Conservation (phyloP, 2,329 filamentous ascomycete species). For the Epichloe brachyelytri region DNA sequence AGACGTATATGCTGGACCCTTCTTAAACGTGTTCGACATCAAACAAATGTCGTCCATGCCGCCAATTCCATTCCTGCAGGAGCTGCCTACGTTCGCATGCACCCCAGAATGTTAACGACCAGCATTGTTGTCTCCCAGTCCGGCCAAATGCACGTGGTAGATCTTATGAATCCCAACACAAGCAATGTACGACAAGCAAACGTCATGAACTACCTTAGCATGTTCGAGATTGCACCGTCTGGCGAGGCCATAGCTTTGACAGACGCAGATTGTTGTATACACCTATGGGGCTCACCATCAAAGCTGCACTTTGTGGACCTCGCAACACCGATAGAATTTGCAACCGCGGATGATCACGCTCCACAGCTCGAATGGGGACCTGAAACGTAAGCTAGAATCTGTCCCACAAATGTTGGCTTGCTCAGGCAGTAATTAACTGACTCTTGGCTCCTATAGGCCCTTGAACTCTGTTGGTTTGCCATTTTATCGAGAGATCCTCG, state of each 20-base stretch:
- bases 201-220: slow-evolving; percentile 58
- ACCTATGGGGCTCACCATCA: slow-evolving; percentile 76
- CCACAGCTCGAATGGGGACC: slow-evolving; percentile 53
- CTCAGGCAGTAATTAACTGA: slow-evolving; percentile 5
- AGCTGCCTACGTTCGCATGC: slow-evolving; percentile 90
- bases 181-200: slow-evolving; percentile 77
- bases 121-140: slow-evolving; percentile 86
- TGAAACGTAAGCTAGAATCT: slow-evolving; percentile 46
- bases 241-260: slow-evolving; percentile 75
- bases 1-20: slow-evolving; percentile 70
- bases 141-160: slow-evolving; percentile 90
- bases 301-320: slow-evolving; percentile 83
- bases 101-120: slow-evolving; percentile 88
- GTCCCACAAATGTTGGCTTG: not conserved
- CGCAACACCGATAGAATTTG: slow-evolving; percentile 64
- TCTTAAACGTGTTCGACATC: slow-evolving; percentile 91
- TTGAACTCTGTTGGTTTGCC: slow-evolving; percentile 82
- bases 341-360: slow-evolving; percentile 47
- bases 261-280: slow-evolving; percentile 65
- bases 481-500: slow-evolving; percentile 75
- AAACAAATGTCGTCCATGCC: slow-evolving; percentile 80
- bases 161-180: slow-evolving; percentile 85
- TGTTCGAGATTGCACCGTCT: slow-evolving; percentile 77
- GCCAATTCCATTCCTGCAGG: slow-evolving; percentile 83
- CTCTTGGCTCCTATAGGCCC: slow-evolving; percentile 36